These are phyloP conservation scores for Akanthomyces uredinophilus DNA, from an alignment of 2,329 filamentous ascomycete genomes.

Conservation along the genomic window DNA sequence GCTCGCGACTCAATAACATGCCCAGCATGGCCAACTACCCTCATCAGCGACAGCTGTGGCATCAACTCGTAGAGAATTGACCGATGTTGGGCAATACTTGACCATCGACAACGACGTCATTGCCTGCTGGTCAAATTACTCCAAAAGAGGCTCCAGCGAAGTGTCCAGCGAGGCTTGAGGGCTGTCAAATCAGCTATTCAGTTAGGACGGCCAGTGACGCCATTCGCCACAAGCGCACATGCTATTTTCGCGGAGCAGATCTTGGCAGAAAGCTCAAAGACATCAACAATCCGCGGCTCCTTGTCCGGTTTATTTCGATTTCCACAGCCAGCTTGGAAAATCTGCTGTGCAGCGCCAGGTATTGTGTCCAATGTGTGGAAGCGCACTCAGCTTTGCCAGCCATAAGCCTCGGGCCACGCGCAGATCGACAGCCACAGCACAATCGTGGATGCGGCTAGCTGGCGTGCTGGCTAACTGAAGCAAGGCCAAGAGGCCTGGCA, in stretches of 20 bases:
- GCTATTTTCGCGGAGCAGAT: not conserved
- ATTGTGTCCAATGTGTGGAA: not conserved
- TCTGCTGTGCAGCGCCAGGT: not conserved
- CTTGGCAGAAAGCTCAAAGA: not conserved
- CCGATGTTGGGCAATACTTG: too few relatives aligned
- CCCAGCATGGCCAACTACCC: not conserved
- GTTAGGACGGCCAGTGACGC: not conserved
- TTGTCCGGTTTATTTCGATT: not conserved
- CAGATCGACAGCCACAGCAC: slow-evolving; percentile 10
- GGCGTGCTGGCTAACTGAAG: not conserved
- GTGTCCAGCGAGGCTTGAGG: not conserved
- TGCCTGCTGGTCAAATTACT: too few relatives aligned
- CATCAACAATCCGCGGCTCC: not conserved
- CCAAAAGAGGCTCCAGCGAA: not conserved
- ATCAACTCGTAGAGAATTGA: too few relatives aligned
- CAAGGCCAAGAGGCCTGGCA: not conserved
- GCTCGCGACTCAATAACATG: not conserved
- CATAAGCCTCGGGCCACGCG: not conserved
- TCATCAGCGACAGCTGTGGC: not conserved
- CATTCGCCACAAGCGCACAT: not conserved
- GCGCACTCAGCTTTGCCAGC: too few relatives aligned
- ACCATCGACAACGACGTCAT: too few relatives aligned
- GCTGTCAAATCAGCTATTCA: not conserved
- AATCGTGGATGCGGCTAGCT: slow-evolving; percentile 3
- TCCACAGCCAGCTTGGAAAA: not conserved